Conservation (phyloP, 2,329 filamentous ascomycete species). For the Lecanicillium sp. region DNA sequence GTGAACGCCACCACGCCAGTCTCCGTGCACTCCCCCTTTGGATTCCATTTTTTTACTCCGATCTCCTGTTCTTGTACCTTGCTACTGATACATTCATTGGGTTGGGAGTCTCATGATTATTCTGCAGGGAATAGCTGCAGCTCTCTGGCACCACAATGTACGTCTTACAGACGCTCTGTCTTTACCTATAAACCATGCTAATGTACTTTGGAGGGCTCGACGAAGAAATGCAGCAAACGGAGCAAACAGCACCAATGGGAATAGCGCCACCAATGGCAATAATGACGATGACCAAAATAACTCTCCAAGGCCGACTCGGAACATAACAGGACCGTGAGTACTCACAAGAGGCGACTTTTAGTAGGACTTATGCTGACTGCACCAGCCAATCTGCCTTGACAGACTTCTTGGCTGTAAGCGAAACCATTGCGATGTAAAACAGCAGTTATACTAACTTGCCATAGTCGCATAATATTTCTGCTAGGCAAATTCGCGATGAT, state of each 20-base stretch:
- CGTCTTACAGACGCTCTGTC: slow-evolving; percentile 1
- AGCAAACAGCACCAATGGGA: slow-evolving; percentile 6
- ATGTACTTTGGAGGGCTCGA: slow-evolving; percentile 10
- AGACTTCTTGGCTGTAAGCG: slow-evolving; percentile 40
- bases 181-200: slow-evolving; percentile 4
- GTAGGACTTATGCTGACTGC: not conserved
- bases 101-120: too few species aligned
- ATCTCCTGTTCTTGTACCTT: too few species aligned
- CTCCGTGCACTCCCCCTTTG: too few species aligned
- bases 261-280: slow-evolving; percentile 6
- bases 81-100: too few species aligned
- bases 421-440: not conserved
- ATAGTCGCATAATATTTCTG: slow-evolving; percentile 65
- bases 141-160: too few species aligned
- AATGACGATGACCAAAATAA: slow-evolving; percentile 11
- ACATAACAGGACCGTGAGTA: slow-evolving; percentile 32
- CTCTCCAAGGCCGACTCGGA: slow-evolving; percentile 17
- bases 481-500: slow-evolving; percentile 42
- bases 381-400: slow-evolving; percentile 44
- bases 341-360: slow-evolving; percentile 6
- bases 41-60: too few species aligned
- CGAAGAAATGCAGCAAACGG: slow-evolving; percentile 3
- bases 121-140: too few species aligned
- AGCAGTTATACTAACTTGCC: slow-evolving; percentile 13
- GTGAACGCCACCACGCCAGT: slow-evolving; percentile 5